These are phyloP conservation scores for Solidago caesia DNA, from an alignment of 129 eudicot genomes.

Conservation along the genomic window DNA sequence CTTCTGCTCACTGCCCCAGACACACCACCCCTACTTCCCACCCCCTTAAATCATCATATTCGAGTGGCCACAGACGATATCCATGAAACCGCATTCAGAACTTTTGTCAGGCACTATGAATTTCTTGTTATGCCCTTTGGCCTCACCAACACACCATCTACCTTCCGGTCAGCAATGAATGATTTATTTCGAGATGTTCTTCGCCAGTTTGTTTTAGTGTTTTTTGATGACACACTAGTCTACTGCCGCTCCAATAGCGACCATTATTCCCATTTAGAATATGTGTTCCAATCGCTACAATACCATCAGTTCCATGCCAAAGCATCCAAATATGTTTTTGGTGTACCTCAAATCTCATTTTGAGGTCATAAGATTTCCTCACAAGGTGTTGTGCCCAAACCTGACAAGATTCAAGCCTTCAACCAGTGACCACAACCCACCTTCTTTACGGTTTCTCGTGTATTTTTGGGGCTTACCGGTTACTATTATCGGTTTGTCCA, in stretches of 20 bases:
- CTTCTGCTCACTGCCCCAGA: too few relatives aligned
- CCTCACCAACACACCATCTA: not conserved
- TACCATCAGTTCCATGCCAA: not conserved
- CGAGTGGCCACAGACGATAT: too few relatives aligned
- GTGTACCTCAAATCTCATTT: not conserved
- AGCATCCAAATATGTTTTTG: not conserved
- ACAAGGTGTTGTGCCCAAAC: not conserved
- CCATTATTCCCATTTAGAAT: too few relatives aligned
- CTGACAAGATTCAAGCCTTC: not conserved
- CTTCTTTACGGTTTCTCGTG: not conserved
- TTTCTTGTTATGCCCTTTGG: too few relatives aligned
- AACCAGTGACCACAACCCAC: not conserved
- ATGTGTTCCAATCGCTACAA: not conserved
- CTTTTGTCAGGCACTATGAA: not conserved
- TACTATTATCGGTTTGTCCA: not conserved
- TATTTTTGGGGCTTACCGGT: not conserved
- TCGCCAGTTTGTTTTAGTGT: not conserved
- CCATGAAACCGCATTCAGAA: not conserved
- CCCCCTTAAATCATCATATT: too few relatives aligned
- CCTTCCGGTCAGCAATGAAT: conserved; percentile 9
- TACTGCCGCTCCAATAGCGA: not conserved
- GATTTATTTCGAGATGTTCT: not conserved
- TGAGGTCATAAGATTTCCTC: too few relatives aligned
- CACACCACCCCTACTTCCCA: not conserved
- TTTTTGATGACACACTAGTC: not conserved